These are phyloP conservation scores for Pyrenopolyporus hunteri DNA, from an alignment of 495 filamentous ascomycete genomes.

Conservation along the genomic window DNA sequence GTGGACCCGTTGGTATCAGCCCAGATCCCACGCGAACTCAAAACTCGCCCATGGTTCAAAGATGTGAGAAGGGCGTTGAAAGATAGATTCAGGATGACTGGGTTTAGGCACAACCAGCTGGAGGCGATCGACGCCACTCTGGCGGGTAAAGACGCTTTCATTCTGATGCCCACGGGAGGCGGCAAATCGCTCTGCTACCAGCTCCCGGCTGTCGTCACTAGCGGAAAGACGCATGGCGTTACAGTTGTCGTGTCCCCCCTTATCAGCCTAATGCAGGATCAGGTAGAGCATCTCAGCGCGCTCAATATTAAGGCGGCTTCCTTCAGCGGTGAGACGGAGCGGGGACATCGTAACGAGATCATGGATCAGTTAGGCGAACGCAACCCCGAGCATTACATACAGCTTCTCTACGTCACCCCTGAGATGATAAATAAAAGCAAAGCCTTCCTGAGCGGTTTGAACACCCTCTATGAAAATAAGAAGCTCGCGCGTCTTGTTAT, in stretches of 20 bases:
- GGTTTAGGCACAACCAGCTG: slow-evolving; percentile 89
- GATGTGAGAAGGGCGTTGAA: slow-evolving; percentile 81
- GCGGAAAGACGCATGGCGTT: slow-evolving; percentile 80
- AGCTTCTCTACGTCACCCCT: slow-evolving; percentile 92
- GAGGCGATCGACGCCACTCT: slow-evolving; percentile 95
- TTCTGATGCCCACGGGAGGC: slow-evolving; percentile 96
- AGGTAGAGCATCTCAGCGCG: slow-evolving; percentile 78
- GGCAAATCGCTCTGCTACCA: slow-evolving; percentile 98
- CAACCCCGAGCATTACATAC: slow-evolving; percentile 70
- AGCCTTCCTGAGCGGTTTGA: slow-evolving; percentile 64
- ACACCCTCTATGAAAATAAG: slow-evolving; percentile 64
- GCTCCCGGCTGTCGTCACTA: slow-evolving; percentile 82
- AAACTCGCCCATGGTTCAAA: slow-evolving; percentile 74
- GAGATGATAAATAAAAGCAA: slow-evolving; percentile 91
- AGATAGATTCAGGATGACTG: slow-evolving; percentile 79
- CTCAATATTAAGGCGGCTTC: slow-evolving; percentile 77
- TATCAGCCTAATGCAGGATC: slow-evolving; percentile 95
- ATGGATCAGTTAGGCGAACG: slow-evolving; percentile 62
- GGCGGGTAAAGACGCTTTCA: slow-evolving; percentile 83
- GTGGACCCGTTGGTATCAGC: slow-evolving; percentile 31
- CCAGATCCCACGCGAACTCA: slow-evolving; percentile 47
- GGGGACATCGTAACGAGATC: slow-evolving; percentile 63
- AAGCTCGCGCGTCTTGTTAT: slow-evolving; percentile 91
- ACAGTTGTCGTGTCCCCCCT: slow-evolving; percentile 95
- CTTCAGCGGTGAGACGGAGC: slow-evolving; percentile 74